Evolutionary conservation across 2,329 filamentous ascomycete species (phyloP), one percentile per base, ranked within the genome.

Genomic region (Colletotrichum kahawae): DNA sequence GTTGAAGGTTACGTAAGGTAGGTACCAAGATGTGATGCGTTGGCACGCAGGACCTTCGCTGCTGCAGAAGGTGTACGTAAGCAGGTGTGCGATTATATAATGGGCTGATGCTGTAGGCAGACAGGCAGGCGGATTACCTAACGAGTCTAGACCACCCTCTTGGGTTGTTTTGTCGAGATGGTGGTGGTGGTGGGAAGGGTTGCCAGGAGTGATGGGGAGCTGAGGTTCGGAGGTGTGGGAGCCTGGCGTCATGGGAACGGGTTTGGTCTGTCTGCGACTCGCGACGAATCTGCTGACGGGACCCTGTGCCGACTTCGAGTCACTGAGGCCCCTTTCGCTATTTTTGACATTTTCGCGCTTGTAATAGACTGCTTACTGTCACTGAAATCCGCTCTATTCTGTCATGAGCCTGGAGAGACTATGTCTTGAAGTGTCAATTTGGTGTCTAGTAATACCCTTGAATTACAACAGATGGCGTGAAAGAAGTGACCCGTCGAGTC

Each of bases 221-320:
- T 34, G 57, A 60, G 57, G 18, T n/a, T 31, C 7, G n/a, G 43
- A 48, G 38, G 64, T 74, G 72, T 69, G 67, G 64, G 21, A 62
- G 68, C 36, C 68, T 67, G 51, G 69, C 63, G 56, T 60, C 21
- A 67, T 72, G 67, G 67, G 67, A 62, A 62, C 56, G 56, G 18
- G 54, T 51, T 51, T 51, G 14, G 31, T 62, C 57, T 51, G 71
- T 71, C 71, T 74, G 24, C 31, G 54, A 34, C 24, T 67, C 67
- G 60, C 27, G 27, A 29, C n/a, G 7, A 70, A 71, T 33, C 71
- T 74, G 71, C 34, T 62, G 48, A 34, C 51, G 38, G 62, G 36
- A 33, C 31, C 71, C n/a, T 69, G 62, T 71, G 68, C 62, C 62
- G 38, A 27, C n/a, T 12, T 33, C 56, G 68, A 57, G 62, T 67